These are phyloP conservation scores for Rubus parviflorus DNA, from an alignment of 306 rosid genomes.

Conservation along the genomic window DNA sequence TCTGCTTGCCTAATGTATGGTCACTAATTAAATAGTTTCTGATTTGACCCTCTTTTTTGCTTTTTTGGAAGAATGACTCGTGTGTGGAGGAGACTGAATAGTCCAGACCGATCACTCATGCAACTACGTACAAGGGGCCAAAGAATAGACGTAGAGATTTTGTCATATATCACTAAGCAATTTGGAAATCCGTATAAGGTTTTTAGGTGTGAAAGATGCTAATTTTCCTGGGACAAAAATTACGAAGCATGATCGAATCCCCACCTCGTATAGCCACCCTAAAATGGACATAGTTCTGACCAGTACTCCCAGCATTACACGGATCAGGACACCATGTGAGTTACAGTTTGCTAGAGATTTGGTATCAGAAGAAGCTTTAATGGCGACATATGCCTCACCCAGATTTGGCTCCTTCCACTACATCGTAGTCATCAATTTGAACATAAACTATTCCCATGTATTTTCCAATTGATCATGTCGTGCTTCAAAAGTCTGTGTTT, in stretches of 20 bases:
- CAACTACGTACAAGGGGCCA: no score
- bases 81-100: no score
- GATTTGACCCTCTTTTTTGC: no score
- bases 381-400: constrained; percentile 4
- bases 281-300: background rate
- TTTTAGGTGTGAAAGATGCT: background rate
- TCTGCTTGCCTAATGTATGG: no score
- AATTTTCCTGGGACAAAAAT: background rate
- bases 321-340: constrained; percentile 32
- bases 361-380: constrained; percentile 7
- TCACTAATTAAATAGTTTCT: no score
- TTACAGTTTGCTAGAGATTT: background rate
- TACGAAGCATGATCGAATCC: background rate
- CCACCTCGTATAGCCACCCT: constrained; percentile 8
- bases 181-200: background rate
- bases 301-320: constrained; percentile 19
- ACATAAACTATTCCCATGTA: background rate
- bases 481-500: constrained; percentile 7
- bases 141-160: background rate
- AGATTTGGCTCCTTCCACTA: background rate
- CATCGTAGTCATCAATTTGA: constrained; percentile 3
- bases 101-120: no score
- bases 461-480: background rate
- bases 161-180: background rate
- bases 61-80: no score